Evolutionary conservation across 495 filamentous ascomycete species (phyloP), one percentile per base, ranked within the genome.

Genomic region (Trichoderma gamsii): DNA sequence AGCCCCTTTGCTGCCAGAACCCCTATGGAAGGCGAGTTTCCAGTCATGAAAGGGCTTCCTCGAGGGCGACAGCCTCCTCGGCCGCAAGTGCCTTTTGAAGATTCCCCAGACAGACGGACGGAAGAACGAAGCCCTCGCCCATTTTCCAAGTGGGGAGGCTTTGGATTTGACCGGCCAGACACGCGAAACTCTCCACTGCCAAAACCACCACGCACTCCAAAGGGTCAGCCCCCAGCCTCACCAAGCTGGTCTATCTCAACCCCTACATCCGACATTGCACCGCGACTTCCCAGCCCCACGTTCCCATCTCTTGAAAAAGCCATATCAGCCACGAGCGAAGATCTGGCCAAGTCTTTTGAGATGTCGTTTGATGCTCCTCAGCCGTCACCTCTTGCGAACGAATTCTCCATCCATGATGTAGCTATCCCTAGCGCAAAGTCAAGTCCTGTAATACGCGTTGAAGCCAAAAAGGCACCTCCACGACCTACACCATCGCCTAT

Each of bases 1-100:
- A 66, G 65, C 43, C 65, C 65, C 25, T 46, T 66, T 43, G 41
- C 41, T 32, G 49, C 65, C 21, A 25, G 44, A 29, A 46, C 65
- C 15, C 41, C 65, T 2, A 66, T 66, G 41, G 65, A 66, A 16
- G 65, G 65, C 35, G 65, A 66, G 27, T 66, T 66, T 35, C 65
- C 65, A 1, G 23, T 66, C 16, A 66, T 32, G 41, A 66, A 66
- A n/a, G 65, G 65, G n/a, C 43, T 66, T 29, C 65, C 65, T 11
- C 38, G 65, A 29, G 65, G 65, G 25, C 43, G 65, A 23, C 65
- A 32, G 18, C 65, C 65, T 32, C 23, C 25, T 32, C 56, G 56
- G 8, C 56, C 56, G 11, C 23, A 12, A 3, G 15, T 61, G 4
- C 11, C 56, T 4, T 13, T 12, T 32, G 56, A 21, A 13, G 56